Evolutionary conservation across 208 protist species (phyloP).

Genomic region (Vickermania ingenoplastis): DNA sequence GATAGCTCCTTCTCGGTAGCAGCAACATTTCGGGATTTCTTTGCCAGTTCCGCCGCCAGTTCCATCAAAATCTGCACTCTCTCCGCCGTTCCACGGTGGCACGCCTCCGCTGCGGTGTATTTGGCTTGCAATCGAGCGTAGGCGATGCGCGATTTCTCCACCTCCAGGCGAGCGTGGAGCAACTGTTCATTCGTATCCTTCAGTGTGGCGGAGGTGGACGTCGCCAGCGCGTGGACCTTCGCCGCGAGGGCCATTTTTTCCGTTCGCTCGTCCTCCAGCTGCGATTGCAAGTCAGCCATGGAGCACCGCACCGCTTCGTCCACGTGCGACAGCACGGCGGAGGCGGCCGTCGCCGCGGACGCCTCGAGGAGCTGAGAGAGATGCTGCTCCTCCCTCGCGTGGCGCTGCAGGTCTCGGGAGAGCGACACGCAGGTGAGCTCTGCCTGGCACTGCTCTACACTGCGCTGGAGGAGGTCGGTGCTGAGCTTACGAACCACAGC

Average conservation of each 20-base stretch:
- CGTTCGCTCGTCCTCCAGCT: slow-evolving; percentile 22
- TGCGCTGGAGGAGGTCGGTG: not conserved
- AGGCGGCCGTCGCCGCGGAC: not conserved
- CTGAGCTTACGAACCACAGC: not conserved
- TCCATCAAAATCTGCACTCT: slow-evolving; percentile 56
- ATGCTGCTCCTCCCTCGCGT: not conserved
- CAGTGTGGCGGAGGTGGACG: slow-evolving; percentile 16
- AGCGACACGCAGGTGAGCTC: not conserved
- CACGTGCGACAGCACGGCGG: not conserved
- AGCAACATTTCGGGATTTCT: slow-evolving; percentile 30
- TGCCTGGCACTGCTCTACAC: not conserved
- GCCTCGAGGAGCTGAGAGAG: not conserved
- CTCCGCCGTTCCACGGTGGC: slow-evolving; percentile 24
- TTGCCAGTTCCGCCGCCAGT: slow-evolving; percentile 48
- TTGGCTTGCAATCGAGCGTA: slow-evolving; percentile 41
- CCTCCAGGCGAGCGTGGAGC: slow-evolving; percentile 31
- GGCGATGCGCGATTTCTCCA: slow-evolving; percentile 25
- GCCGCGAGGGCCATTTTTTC: slow-evolving; percentile 26
- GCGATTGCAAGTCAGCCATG: slow-evolving; percentile 12
- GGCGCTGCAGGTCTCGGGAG: not conserved
- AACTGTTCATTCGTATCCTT: slow-evolving; percentile 16
- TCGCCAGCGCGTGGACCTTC: slow-evolving; percentile 28
- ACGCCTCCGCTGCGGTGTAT: slow-evolving; percentile 29
- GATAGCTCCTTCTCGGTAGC: slow-evolving; percentile 21
- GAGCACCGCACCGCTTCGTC: not conserved